These are phyloP conservation scores for Hamamelis virginiana DNA, from an alignment of 164 flowering plant species.

Conservation along the genomic window DNA sequence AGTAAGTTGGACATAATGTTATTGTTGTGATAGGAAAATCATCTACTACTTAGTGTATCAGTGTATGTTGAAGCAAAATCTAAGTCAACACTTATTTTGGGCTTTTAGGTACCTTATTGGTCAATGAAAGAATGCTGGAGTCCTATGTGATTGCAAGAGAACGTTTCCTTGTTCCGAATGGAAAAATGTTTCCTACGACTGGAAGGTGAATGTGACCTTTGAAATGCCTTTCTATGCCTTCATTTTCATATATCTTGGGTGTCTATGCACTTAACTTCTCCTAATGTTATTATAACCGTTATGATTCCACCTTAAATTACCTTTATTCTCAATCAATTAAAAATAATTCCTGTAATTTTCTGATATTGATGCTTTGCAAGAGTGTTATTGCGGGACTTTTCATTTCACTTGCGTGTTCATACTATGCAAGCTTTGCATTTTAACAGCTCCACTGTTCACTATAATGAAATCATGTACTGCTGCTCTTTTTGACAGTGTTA, in stretches of 20 bases:
- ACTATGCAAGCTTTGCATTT: neutral
- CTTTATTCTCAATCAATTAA: neutral
- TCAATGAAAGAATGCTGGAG: conserved; percentile 99
- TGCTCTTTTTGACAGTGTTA: too few species aligned
- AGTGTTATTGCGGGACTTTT: neutral
- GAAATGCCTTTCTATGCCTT: neutral
- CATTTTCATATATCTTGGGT: neutral
- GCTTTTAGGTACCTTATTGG: conserved; percentile 76
- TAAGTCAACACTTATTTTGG: conserved; percentile 3
- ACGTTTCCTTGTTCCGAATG: conserved; percentile 79
- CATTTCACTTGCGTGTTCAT: neutral
- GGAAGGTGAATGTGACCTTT: conserved; percentile 64
- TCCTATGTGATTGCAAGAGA: conserved; percentile 99
- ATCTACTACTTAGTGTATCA: neutral
- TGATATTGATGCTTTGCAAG: neutral
- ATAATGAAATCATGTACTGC: neutral
- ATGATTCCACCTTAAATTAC: neutral
- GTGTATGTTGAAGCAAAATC: neutral
- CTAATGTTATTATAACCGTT: neutral
- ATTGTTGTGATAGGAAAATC: neutral
- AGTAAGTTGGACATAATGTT: too few species aligned
- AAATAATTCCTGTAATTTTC: neutral
- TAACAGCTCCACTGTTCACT: neutral
- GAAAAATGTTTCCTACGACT: conserved; percentile 89
- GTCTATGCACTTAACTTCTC: neutral